Conservation (phyloP, 2,329 filamentous ascomycete species). For the Sarocladium oryzae region DNA sequence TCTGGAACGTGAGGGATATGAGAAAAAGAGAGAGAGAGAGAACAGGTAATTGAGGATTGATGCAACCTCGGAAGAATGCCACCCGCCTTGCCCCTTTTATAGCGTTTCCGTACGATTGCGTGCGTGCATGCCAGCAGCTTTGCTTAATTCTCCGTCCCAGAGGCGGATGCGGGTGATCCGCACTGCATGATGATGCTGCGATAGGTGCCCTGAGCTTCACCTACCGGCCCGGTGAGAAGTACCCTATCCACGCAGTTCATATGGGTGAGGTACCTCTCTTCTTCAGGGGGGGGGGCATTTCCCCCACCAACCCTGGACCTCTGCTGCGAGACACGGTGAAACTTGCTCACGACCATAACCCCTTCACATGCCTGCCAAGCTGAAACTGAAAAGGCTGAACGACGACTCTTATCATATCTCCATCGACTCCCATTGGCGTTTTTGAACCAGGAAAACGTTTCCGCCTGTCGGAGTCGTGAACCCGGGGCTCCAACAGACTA, state of each 20-base stretch:
- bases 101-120: not conserved
- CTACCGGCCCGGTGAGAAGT: no score
- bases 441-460: no score
- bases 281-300: no score
- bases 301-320: not conserved
- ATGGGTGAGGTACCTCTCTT: not conserved
- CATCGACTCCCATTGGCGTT: no score
- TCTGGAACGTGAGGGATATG: no score
- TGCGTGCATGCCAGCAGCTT: no score
- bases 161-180: not conserved
- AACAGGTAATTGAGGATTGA: not conserved
- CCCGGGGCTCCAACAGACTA: no score
- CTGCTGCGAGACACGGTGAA: constrained; percentile 4
- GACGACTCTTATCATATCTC: no score
- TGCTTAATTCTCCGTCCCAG: not conserved
- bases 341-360: constrained; percentile 10
- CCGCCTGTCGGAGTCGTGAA: no score
- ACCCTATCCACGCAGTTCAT: not conserved
- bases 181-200: not conserved
- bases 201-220: no score
- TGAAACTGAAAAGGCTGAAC: not conserved
- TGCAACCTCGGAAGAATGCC: not conserved
- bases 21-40: no score
- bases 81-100: not conserved
- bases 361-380: not conserved